phyloP scores from a whole-genome alignment of 805 yeast species.

The Alloascoidea africana region DNA sequence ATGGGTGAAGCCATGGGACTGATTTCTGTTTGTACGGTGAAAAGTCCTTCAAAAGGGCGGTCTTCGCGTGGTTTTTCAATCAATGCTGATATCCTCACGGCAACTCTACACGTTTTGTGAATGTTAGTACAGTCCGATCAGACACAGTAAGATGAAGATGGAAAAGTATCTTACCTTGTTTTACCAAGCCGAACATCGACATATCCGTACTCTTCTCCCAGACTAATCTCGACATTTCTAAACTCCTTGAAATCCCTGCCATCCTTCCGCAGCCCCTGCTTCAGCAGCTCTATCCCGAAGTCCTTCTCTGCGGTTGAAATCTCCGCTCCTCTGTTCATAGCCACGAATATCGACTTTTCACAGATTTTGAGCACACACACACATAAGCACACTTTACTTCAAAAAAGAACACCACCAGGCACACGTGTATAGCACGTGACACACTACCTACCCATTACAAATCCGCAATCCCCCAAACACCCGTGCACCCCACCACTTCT shows the following conservation, averaged over 20 bases:
- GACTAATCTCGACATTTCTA: conserved; percentile 46
- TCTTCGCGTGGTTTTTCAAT: conserved; percentile 75
- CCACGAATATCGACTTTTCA: too few species aligned
- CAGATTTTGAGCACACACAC: too few species aligned
- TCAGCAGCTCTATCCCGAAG: conserved; percentile 49
- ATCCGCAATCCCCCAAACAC: too few species aligned
- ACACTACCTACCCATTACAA: too few species aligned
- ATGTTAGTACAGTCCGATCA: too few species aligned
- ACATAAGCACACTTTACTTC: too few species aligned
- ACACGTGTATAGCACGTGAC: too few species aligned
- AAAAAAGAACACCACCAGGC: too few species aligned
- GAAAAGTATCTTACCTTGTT: conserved; percentile 34
- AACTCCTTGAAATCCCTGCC: conserved; percentile 50
- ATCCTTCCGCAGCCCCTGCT: conserved; percentile 48
- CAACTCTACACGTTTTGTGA: too few species aligned
- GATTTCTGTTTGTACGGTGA: conserved; percentile 71
- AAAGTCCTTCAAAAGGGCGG: conserved; percentile 86
- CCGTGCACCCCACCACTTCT: too few species aligned
- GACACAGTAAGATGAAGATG: too few species aligned
- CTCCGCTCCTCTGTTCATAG: conserved; percentile 53
- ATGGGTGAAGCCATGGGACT: conserved; percentile 82
- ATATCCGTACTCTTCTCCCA: conserved; percentile 66
- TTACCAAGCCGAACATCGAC: conserved; percentile 68
- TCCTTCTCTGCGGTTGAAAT: conserved; percentile 47
- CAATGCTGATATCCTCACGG: conserved; percentile 61